These are phyloP conservation scores for Pseudogymnoascus sp. DNA, from an alignment of 2,329 filamentous ascomycete species.

Conservation along the genomic window DNA sequence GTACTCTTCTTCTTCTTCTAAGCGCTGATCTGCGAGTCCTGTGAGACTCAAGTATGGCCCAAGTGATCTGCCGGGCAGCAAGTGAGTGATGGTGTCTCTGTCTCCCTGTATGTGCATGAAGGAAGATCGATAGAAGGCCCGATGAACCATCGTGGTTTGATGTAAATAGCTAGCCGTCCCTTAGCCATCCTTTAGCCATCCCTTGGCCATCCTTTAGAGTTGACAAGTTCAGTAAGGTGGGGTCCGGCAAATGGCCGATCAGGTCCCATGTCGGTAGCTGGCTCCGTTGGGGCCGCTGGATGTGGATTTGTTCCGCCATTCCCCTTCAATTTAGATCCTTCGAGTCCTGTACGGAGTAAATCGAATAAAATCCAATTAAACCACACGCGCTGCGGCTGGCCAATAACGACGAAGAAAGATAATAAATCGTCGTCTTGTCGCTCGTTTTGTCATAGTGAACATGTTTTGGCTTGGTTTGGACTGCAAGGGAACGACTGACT, in stretches of 20 bases:
- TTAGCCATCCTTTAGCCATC: background rate
- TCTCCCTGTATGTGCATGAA: background rate
- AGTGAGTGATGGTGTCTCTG: background rate
- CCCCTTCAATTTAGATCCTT: background rate
- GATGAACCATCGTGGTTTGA: background rate
- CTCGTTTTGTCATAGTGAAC: background rate
- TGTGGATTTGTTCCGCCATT: background rate
- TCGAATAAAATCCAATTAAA: background rate
- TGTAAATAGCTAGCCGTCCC: background rate
- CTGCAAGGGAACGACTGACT: background rate
- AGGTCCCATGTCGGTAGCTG: background rate
- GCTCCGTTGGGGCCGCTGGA: background rate
- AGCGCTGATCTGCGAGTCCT: background rate
- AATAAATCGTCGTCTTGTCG: background rate
- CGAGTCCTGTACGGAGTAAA: background rate
- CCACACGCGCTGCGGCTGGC: background rate
- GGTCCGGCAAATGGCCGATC: slow-evolving; percentile 7
- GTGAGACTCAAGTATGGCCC: background rate
- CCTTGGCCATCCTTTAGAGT: background rate
- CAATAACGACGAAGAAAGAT: background rate
- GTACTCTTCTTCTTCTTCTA: no score
- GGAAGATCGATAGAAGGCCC: slow-evolving; percentile 2
- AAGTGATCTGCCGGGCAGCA: background rate
- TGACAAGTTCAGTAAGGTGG: slow-evolving; percentile 7
- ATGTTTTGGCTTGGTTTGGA: background rate